Evolutionary conservation across 2,329 filamentous ascomycete genomes (phyloP).

Genomic region (Fusarium torulosum): DNA sequence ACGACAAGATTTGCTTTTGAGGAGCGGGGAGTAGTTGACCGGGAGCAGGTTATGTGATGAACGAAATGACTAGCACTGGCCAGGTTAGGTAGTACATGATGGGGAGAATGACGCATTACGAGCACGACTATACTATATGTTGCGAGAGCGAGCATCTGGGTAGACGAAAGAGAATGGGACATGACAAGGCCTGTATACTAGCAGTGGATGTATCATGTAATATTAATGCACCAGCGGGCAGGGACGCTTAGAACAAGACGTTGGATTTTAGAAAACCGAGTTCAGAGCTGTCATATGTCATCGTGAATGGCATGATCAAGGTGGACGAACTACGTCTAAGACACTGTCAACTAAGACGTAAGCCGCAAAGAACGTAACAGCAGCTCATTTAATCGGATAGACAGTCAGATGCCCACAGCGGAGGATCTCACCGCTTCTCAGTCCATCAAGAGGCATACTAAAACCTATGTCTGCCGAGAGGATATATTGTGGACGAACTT

Average conservation of each 20-base stretch:
- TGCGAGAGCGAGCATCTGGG: slow-evolving; percentile 33
- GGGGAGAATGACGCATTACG: slow-evolving; percentile 34
- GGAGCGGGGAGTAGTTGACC: slow-evolving; percentile 19
- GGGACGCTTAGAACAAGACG: slow-evolving; percentile 16
- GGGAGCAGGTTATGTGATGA: slow-evolving; percentile 31
- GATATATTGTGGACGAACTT: too few relatives aligned
- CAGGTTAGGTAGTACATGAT: slow-evolving; percentile 37
- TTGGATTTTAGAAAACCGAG: slow-evolving; percentile 18
- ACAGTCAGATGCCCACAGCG: not conserved
- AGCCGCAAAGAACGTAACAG: not conserved
- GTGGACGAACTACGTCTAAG: not conserved
- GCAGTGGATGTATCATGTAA: slow-evolving; percentile 30
- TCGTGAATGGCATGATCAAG: not conserved
- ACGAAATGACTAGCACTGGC: slow-evolving; percentile 36
- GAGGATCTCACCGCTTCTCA: not conserved
- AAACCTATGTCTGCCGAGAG: too few relatives aligned
- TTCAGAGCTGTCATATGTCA: slow-evolving; percentile 7
- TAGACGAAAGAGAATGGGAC: slow-evolving; percentile 23
- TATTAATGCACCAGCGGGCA: slow-evolving; percentile 36
- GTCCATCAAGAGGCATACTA: not conserved
- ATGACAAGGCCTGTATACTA: slow-evolving; percentile 41
- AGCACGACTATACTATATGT: slow-evolving; percentile 28
- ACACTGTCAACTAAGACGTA: not conserved
- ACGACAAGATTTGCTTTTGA: slow-evolving; percentile 5
- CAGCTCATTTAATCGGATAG: not conserved